Percentiles rank a stretch among this genome's conserved stretches.
phyloP scores from a whole-genome alignment of 495 filamentous ascomycete genomes.

The Jackrogersella minutella region DNA sequence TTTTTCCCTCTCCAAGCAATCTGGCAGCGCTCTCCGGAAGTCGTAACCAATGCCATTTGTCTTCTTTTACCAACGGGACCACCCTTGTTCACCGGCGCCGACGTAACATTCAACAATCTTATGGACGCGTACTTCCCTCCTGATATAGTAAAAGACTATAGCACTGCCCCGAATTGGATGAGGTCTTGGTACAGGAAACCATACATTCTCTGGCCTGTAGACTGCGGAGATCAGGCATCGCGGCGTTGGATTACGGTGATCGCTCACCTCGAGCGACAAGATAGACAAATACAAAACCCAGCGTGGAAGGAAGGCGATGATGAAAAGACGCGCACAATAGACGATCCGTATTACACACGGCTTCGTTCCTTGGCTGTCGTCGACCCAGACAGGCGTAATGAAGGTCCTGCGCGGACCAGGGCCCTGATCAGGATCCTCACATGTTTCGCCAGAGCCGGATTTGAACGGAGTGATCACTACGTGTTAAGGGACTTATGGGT shows the following conservation, averaged over 20 bases:
- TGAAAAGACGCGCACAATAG: not conserved
- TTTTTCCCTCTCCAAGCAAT: not conserved
- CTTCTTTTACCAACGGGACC: no score
- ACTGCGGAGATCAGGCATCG: not conserved
- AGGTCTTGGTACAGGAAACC: not conserved
- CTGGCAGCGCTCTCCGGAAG: no score
- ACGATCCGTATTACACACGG: not conserved
- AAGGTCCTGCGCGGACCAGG: no score
- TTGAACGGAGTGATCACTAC: no score
- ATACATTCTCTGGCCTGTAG: conserved; percentile 16
- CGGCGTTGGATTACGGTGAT: not conserved
- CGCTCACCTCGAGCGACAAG: not conserved
- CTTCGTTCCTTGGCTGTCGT: conserved; percentile 1
- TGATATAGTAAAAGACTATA: no score
- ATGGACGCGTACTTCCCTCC: no score
- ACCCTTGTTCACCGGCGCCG: no score
- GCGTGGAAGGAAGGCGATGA: not conserved
- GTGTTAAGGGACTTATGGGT: not conserved
- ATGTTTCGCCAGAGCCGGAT: no score
- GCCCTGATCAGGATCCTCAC: no score
- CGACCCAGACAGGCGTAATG: conserved; percentile 21
- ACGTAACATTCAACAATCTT: not conserved
- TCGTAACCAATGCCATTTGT: no score
- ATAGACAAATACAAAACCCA: not conserved
- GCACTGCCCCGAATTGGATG: not conserved